Percentiles rank a stretch among this genome's conserved stretches.
Evolutionary conservation across 192 early-diverging fungal species (phyloP).

Genomic region (Dissophora ornata): DNA sequence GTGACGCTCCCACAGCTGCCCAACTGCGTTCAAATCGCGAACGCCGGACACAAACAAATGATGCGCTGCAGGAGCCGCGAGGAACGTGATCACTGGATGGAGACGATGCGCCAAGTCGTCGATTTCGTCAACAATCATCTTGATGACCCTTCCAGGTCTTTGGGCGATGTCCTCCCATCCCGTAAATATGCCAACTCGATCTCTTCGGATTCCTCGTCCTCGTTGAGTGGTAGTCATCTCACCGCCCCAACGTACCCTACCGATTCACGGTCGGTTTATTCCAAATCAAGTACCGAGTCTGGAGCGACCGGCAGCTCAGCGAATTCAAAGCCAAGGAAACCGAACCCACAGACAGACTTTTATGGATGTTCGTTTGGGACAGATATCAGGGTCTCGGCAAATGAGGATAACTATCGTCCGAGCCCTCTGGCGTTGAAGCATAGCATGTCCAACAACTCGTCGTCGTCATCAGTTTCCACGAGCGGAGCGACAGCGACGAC

Average conservation of each 20-base stretch:
- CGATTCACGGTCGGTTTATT: slow-evolving; percentile 40
- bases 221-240: no score
- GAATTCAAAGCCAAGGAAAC: slow-evolving; percentile 15
- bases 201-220: slow-evolving; percentile 32
- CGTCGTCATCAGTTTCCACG: slow-evolving; percentile 30
- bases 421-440: slow-evolving; percentile 27
- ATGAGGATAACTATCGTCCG: slow-evolving; percentile 39
- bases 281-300: slow-evolving; percentile 35
- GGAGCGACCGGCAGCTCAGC: background rate
- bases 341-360: slow-evolving; percentile 48
- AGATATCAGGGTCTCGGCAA: background rate
- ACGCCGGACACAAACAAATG: slow-evolving; percentile 47
- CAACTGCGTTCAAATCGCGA: slow-evolving; percentile 47
- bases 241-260: slow-evolving; percentile 12
- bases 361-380: slow-evolving; percentile 48
- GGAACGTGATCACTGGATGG: slow-evolving; percentile 48
- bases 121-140: slow-evolving; percentile 19
- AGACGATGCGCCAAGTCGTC: slow-evolving; percentile 42
- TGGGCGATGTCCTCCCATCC: slow-evolving; percentile 21
- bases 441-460: slow-evolving; percentile 32
- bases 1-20: slow-evolving; percentile 39
- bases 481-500: background rate
- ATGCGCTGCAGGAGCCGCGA: slow-evolving; percentile 52
- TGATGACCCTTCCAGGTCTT: background rate
- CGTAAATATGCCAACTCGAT: slow-evolving; percentile 28